A percentile compares a stretch with the other conserved stretches of the same genome.
Conservation (phyloP, 331 rosid genomes). For the Saraca asoca region DNA sequence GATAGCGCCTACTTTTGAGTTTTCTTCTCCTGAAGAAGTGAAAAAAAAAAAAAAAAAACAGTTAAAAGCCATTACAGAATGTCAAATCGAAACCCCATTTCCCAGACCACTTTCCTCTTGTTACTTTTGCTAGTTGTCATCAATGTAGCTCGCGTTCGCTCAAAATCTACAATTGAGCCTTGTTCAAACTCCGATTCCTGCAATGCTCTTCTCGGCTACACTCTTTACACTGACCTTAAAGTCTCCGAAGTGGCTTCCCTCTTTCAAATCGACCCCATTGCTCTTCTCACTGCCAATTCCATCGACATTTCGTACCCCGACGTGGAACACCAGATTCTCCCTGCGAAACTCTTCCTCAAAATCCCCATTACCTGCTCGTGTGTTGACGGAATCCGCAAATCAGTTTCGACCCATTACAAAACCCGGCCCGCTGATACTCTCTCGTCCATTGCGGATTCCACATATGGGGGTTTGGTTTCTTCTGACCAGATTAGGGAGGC, state of each 20-base stretch:
- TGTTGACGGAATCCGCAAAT: conserved; percentile 89
- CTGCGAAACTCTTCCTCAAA: conserved; percentile 75
- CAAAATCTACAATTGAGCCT: conserved; percentile 94
- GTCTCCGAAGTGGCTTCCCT: conserved; percentile 92
- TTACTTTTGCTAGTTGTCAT: conserved; percentile 23
- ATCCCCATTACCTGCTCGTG: conserved; percentile 84
- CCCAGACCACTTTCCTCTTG: conserved; percentile 23
- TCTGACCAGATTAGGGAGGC: conserved; percentile 90
- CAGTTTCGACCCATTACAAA: conserved; percentile 74
- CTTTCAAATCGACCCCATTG: conserved; percentile 85
- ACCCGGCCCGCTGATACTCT: conserved; percentile 84
- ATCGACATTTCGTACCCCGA: conserved; percentile 91
- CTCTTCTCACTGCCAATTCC: conserved; percentile 83
- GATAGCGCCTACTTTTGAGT: background rate
- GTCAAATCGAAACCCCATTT: conserved; percentile 41
- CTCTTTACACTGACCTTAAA: conserved; percentile 88
- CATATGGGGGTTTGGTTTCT: conserved; percentile 81
- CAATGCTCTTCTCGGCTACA: conserved; percentile 85
- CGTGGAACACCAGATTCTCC: conserved; percentile 91
- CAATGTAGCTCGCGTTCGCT: conserved; percentile 45
- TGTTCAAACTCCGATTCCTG: conserved; percentile 85
- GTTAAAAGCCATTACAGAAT: conserved; percentile 31
- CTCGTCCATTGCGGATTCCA: conserved; percentile 69
- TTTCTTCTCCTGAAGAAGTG: conserved; percentile 2
- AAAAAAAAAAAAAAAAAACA: background rate